These are phyloP conservation scores for Penicillium sp. DNA, from an alignment of 2,329 filamentous ascomycete species.

Conservation along the genomic window DNA sequence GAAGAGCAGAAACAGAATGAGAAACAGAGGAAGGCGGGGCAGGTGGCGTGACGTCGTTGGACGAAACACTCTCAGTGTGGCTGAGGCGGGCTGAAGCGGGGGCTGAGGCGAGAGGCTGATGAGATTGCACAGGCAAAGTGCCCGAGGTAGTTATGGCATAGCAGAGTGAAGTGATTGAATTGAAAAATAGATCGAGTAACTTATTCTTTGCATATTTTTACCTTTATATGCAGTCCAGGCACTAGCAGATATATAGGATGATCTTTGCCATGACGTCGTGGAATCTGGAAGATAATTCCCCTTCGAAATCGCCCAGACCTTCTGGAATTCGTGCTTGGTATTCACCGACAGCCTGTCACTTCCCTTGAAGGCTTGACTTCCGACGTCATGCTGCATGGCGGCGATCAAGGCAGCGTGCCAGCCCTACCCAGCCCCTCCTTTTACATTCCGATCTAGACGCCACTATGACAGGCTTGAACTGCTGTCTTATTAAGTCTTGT, in stretches of 20 bases:
- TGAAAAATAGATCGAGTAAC: too few relatives aligned
- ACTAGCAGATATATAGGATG: too few relatives aligned
- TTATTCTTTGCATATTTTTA: too few relatives aligned
- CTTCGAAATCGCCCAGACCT: not conserved
- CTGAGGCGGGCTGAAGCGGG: constrained; percentile 12
- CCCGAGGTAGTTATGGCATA: too few relatives aligned
- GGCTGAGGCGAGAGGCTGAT: constrained; percentile 9
- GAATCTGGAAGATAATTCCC: not conserved
- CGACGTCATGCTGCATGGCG: constrained; percentile 14
- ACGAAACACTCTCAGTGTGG: constrained; percentile 8
- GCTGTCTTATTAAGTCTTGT: not conserved
- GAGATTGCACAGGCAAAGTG: too few relatives aligned
- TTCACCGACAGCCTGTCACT: not conserved
- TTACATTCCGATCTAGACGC: not conserved
- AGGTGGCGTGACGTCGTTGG: constrained; percentile 33
- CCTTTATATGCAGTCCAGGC: too few relatives aligned
- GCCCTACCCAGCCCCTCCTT: not conserved
- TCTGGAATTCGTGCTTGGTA: not conserved
- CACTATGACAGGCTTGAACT: not conserved
- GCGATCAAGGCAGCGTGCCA: not conserved
- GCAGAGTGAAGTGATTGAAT: too few relatives aligned
- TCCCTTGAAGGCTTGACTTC: not conserved
- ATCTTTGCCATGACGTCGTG: constrained; percentile 2
- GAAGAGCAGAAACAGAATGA: constrained; percentile 8
- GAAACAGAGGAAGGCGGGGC: constrained; percentile 18